Conservation (phyloP, 176 grass and related monocot species). For the Triticum monococcum region DNA sequence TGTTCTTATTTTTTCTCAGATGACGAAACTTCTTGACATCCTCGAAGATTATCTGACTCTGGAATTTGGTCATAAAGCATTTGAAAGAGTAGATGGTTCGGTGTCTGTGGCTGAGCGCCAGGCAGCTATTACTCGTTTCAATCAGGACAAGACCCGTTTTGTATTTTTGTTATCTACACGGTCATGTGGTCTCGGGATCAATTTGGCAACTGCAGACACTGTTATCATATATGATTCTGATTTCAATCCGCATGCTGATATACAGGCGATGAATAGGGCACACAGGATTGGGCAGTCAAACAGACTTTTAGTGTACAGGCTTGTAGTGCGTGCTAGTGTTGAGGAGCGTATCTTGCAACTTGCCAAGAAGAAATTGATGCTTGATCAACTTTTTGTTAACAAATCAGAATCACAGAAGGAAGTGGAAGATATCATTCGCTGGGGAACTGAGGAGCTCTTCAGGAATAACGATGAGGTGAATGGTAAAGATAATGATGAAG, state of each 20-base stretch:
- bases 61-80: conserved; percentile 88
- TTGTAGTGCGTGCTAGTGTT: conserved; percentile 95
- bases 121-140: conserved; percentile 90
- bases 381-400: conserved; percentile 98
- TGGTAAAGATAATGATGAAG: conserved; percentile 65
- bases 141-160: conserved; percentile 95
- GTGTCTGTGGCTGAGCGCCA: conserved; percentile 90
- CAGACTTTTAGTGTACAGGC: conserved; percentile 95
- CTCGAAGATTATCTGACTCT: conserved; percentile 90
- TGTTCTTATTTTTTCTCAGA: conserved; percentile 98
- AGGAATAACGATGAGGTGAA: conserved; percentile 50
- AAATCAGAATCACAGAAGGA: conserved; percentile 97
- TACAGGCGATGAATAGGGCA: conserved; percentile 99
- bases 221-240: conserved; percentile 99
- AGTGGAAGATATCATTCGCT: conserved; percentile 97
- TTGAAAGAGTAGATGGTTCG: conserved; percentile 94
- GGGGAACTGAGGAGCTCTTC: conserved; percentile 99
- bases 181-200: conserved; percentile 98
- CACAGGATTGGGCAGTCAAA: conserved; percentile 98
- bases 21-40: conserved; percentile 99
- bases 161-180: conserved; percentile 97
- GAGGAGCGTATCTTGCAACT: conserved; percentile 98
- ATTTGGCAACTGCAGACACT: conserved; percentile 98
- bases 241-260: conserved; percentile 99
- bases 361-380: conserved; percentile 99